Conservation (phyloP, 495 filamentous ascomycete species). For the Hypomontagnella submonticulosa region DNA sequence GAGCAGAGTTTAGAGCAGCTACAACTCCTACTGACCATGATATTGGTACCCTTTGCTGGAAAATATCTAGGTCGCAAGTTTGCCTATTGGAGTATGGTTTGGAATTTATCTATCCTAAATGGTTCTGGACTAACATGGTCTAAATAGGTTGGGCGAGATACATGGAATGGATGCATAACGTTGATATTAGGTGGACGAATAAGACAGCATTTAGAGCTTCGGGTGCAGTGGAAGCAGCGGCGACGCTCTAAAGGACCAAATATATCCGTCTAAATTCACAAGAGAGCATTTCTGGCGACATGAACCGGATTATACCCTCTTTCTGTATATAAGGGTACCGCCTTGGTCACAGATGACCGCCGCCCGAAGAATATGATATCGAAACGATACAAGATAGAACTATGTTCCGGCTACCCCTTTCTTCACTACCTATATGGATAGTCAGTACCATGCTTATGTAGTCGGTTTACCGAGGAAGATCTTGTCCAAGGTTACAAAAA, state of each 20-base stretch:
- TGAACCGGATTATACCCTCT: slow-evolving; percentile 20
- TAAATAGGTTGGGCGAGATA: slow-evolving; percentile 64
- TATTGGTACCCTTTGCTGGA: slow-evolving; percentile 89
- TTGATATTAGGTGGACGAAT: slow-evolving; percentile 63
- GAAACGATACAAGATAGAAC: slow-evolving; percentile 3
- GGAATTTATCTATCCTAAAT: background rate
- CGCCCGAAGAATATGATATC: background rate
- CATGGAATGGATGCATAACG: slow-evolving; percentile 67
- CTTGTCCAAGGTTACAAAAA: slow-evolving; percentile 7
- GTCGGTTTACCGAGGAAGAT: background rate
- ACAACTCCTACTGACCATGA: slow-evolving; percentile 91
- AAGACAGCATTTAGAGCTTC: slow-evolving; percentile 69
- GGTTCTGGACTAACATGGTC: slow-evolving; percentile 13
- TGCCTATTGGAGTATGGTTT: slow-evolving; percentile 89
- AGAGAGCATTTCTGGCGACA: slow-evolving; percentile 12
- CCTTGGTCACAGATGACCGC: slow-evolving; percentile 16
- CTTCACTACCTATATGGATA: background rate
- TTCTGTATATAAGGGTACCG: slow-evolving; percentile 34
- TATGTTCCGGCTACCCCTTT: slow-evolving; percentile 6
- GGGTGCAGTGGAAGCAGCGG: slow-evolving; percentile 76
- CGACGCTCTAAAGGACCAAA: slow-evolving; percentile 66
- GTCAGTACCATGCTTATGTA: background rate
- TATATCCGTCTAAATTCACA: slow-evolving; percentile 3
- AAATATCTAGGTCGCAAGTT: slow-evolving; percentile 94
- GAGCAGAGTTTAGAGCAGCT: slow-evolving; percentile 91